Evolutionary conservation across 106 monocot genomes (phyloP), one percentile per base, ranked within the genome.

Genomic region (Allium cepa): DNA sequence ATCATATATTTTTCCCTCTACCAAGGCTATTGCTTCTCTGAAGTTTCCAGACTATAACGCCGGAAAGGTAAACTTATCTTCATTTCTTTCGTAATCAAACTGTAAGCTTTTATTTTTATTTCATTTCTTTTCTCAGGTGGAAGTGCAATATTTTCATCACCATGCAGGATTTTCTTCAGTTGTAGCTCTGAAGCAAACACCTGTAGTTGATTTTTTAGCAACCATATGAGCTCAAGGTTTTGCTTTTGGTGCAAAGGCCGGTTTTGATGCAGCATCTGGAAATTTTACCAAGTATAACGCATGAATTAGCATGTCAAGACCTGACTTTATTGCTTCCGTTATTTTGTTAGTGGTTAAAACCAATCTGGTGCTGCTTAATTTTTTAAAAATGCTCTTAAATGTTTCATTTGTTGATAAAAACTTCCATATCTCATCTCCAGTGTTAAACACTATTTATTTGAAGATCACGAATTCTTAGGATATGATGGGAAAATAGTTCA

Each of bases 61-160:
- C 77, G 97, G 92, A 72, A 99, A 92, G 89, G 97, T 99, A 87
- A 2, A 18, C 47, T 28, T 17, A 56, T 50, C 12, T 12, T 12
- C 56, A 1, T 46, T 45, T 16, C 5, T 67, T 67, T 52, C 6
- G 2, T 26, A 49, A 4, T 11, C n/a, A 67, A 27, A 11, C 18
- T 67, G 47, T 7, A 48, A 17, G 8, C 45, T 49, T 64, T 64
- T 64, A 15, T 17, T 26, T 67, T 9, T 50, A 1, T 59, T 59
- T 15, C 59, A 15, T 15, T 15, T 15, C 47, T 51, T 70, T 61
- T 59, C 53, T 15, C 76, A 96, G 96, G 27, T 92, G 50, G 97
- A 92, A 75, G 53, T 99, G 69, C 92, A 99, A 76, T 90, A 92
- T 78, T 92, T 92, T 68, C 97, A 99, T 83, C 82, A 99, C 22